These are phyloP conservation scores for Fraxinus pennsylvanica DNA, from an alignment of 257 asterid species.

Conservation along the genomic window DNA sequence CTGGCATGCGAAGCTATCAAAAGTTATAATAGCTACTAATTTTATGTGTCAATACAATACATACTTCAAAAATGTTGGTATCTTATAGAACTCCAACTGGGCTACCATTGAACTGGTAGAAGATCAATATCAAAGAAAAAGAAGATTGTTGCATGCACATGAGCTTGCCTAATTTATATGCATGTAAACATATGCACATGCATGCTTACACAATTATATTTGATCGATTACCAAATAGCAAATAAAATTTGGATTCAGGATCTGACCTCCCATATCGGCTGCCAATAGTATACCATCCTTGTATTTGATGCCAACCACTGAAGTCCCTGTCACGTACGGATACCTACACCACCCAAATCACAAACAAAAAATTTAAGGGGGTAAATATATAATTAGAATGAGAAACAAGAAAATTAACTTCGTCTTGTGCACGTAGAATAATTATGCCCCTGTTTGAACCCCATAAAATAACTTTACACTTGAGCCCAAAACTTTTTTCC, in stretches of 20 bases:
- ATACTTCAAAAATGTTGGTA: background rate
- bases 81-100: background rate
- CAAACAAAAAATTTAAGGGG: background rate
- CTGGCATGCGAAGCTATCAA: background rate
- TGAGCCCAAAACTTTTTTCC: too few species aligned
- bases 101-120: background rate
- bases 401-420: background rate
- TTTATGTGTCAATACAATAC: background rate
- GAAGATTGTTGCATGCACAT: background rate
- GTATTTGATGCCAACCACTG: conserved; percentile 85
- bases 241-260: conserved; percentile 16
- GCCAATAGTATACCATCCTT: conserved; percentile 94
- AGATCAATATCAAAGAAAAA: background rate
- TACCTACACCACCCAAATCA: conserved; percentile 41
- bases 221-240: background rate
- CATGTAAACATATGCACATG: background rate
- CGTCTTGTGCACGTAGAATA: background rate
- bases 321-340: conserved; percentile 92
- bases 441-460: background rate
- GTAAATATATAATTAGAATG: background rate
- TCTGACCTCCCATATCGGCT: conserved; percentile 97
- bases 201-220: background rate
- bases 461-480: too few species aligned
- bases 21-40: background rate
- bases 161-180: background rate